Evolutionary conservation across 1,139 yeast genomes (phyloP).

Genomic region (Wickerhamiella pararugosa): DNA sequence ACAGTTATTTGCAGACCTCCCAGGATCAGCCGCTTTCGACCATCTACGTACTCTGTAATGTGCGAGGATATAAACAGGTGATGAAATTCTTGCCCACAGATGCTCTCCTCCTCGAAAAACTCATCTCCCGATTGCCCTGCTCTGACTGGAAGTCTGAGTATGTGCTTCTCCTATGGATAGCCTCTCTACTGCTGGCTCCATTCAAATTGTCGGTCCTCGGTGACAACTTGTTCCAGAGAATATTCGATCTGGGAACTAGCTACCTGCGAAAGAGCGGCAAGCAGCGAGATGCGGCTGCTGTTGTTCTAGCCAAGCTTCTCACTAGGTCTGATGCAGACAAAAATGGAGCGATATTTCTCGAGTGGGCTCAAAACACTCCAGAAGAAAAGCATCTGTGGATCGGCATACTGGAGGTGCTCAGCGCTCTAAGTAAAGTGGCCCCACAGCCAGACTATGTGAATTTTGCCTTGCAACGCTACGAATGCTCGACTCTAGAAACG

Average conservation of each 20-base stretch:
- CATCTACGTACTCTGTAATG: constrained; percentile 32
- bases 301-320: constrained; percentile 30
- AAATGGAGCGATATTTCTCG: constrained; percentile 5
- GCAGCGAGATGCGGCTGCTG: constrained; percentile 33
- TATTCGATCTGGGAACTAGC: constrained; percentile 27
- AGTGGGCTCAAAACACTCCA: not conserved
- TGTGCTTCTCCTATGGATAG: constrained; percentile 56
- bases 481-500: constrained; percentile 1
- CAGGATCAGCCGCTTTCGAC: not conserved
- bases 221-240: constrained; percentile 22
- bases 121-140: constrained; percentile 9
- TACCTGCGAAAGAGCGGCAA: constrained; percentile 33
- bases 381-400: not conserved
- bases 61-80: constrained; percentile 50
- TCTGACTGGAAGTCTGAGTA: constrained; percentile 43
- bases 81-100: constrained; percentile 46
- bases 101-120: constrained; percentile 31
- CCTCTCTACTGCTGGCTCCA: constrained; percentile 55
- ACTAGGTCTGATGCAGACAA: constrained; percentile 26
- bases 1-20: too few relatives aligned
- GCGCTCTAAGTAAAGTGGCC: too few relatives aligned
- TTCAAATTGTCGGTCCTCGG: constrained; percentile 39
- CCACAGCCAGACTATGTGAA: not conserved
- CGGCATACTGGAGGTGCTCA: not conserved
- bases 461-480: not conserved